Conservation (phyloP, 495 filamentous ascomycete genomes). For the Xylaria cubensis region DNA sequence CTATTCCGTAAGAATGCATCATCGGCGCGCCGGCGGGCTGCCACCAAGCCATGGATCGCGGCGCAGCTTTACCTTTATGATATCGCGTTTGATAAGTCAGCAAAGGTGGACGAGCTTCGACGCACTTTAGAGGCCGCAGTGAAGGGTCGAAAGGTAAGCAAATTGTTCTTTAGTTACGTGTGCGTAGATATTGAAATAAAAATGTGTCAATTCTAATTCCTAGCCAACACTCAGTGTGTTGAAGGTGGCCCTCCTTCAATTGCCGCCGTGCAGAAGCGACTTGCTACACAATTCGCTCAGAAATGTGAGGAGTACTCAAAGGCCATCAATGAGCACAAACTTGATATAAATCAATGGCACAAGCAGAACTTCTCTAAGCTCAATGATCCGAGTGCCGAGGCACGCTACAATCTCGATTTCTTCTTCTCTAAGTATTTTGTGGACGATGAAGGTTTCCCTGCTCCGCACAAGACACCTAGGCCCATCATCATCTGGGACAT, state of each 20-base stretch:
- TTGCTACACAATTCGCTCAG: conserved; percentile 1
- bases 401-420: conserved; percentile 12
- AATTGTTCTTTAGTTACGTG: not conserved
- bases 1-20: conserved; percentile 17
- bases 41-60: conserved; percentile 30
- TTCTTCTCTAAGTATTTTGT: conserved; percentile 22
- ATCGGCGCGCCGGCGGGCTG: not conserved
- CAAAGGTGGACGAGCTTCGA: not conserved
- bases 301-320: conserved; percentile 1
- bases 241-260: conserved; percentile 16
- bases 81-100: conserved; percentile 24
- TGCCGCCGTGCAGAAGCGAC: not conserved
- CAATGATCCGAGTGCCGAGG: conserved; percentile 16
- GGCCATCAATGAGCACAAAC: conserved; percentile 4
- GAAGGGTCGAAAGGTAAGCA: conserved; percentile 16
- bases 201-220: not conserved
- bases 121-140: conserved; percentile 6
- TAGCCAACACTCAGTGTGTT: conserved; percentile 8
- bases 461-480: conserved; percentile 6
- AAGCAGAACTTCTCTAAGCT: conserved; percentile 18
- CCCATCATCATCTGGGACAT: conserved; percentile 16
- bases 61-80: conserved; percentile 34
- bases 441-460: conserved; percentile 8
- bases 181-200: not conserved
- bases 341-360: not conserved